Evolutionary conservation across 768 basidiomycete genomes (phyloP), one percentile per base, ranked within the genome.

Genomic region (Podaxis carcinomalis): DNA sequence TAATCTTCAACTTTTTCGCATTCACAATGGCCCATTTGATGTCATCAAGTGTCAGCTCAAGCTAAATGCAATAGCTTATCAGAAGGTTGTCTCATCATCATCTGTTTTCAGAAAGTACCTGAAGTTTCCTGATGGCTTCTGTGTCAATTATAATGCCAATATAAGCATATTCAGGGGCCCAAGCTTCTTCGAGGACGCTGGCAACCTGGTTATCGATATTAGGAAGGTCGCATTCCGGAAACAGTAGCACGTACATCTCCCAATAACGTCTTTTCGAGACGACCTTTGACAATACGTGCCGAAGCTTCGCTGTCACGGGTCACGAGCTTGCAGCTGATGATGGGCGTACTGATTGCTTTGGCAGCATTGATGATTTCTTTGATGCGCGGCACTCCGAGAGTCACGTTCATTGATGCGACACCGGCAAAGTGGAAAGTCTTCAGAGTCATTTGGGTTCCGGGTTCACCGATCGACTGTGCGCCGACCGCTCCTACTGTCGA

Each of bases 351-450:
- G 75, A 99, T 98, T 40, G 80, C 75, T 72, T 97, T 99, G n/a
- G 97, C 93, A 2, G 95, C 97, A 67, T 98, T 99, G 80, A 99
- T 99, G 66, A 99, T 98, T 74, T 99, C 97, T 74, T 98, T 98
- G 77, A 99, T 98, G 68, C 97, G 96, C 2, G 97, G 97, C n/a
- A 98, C 97, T 74, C 97, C 97, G 39, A 98, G 85, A 0, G 97
- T 99, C 64, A 99, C 94, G 76, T 98, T 98, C 97, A 98, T 99
- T 39, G 95, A 96, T 6, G 97, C 97, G 64, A 99, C 96, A 77
- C 97, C 97, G 68, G 97, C 97, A 74, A 98, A 99, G 81, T 99
- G 97, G 86, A 99, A 99, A 59, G 97, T 98, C 77, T 98, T 98
- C 65, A 98, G 75, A 1, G 96, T 98, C 97, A 99, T 99, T 71